Evolutionary conservation across 306 rosid genomes (phyloP), one percentile per base, ranked within the genome.

Genomic region (Morella rubra): DNA sequence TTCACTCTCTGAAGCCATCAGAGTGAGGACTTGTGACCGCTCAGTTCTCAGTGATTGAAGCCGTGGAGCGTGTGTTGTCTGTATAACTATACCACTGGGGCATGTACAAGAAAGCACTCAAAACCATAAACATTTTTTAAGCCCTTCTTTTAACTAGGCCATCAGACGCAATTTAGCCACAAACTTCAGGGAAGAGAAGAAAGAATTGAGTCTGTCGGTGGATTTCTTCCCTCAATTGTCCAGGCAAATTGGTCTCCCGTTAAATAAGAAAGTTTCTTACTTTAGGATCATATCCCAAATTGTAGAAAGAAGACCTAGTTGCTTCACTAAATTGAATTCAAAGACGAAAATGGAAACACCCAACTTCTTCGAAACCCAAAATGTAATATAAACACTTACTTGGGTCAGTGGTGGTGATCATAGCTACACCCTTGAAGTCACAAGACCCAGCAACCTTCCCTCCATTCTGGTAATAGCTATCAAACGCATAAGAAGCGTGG

Each of bases 401-500:
- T 72, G 98, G 98, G 74, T 90, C 93, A 55, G 79, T 89, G 68
- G 97, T 93, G 41, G 98, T 93, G 87, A 93, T 88, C 75, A 73
- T 84, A 14, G 97, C 98, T 6, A 85, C 89, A 22, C 97, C 97
- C 71, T 90, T 88, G 91, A 93, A 93, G 74, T 93, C 96, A 76
- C 97, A 93, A 72, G 98, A 85, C 24, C 90, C 93, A 53, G 96
- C 45, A 77, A 80, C 69, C 81, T 52, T 91, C 12, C 90, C 91
- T 61, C 84, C 80, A 20, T 62, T 84, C 89, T 91, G 97, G 84
- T 87, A 91, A 88, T 93, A 93, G 82, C 93, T 91, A 90, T 93
- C 91, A 81, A 93, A 93, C 8, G 97, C 98, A 83, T 85, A 93
- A 46, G 96, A 85, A 59, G 98, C 97, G 78, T 93, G 98, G 51